These are phyloP conservation scores for Apium graveolens DNA, from an alignment of 129 eudicot genomes.

Conservation along the genomic window DNA sequence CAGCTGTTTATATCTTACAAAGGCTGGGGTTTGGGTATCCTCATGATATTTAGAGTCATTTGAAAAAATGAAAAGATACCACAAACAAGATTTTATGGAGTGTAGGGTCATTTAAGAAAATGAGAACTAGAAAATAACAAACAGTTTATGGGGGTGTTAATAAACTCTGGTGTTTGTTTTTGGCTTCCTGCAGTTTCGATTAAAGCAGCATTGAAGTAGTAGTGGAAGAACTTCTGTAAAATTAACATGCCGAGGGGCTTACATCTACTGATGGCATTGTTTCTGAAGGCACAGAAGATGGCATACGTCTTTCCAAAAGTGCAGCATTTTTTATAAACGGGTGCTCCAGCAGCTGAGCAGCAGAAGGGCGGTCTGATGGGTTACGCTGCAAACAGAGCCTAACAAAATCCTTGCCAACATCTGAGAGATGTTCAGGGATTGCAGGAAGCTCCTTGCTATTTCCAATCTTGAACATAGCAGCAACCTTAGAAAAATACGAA, in stretches of 20 bases:
- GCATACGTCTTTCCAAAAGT: slow-evolving; percentile 31
- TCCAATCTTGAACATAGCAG: slow-evolving; percentile 80
- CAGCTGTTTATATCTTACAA: background rate
- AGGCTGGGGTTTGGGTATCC: background rate
- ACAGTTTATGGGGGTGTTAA: background rate
- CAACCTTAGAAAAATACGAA: slow-evolving; percentile 40
- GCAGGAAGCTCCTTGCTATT: slow-evolving; percentile 77
- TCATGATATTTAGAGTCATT: background rate
- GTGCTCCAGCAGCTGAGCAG: slow-evolving; percentile 61
- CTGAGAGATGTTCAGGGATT: slow-evolving; percentile 63
- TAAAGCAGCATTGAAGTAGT: background rate
- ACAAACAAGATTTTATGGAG: background rate
- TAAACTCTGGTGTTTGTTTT: background rate
- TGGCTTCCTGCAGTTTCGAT: too few species aligned
- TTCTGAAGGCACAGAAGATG: slow-evolving; percentile 24
- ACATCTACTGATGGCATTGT: slow-evolving; percentile 18
- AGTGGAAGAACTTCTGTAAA: background rate
- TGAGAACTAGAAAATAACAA: background rate
- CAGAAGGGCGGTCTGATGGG: slow-evolving; percentile 59
- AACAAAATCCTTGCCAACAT: slow-evolving; percentile 73
- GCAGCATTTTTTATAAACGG: slow-evolving; percentile 52
- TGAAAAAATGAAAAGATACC: background rate
- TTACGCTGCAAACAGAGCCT: slow-evolving; percentile 58
- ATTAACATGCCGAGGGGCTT: slow-evolving; percentile 29
- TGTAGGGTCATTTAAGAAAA: background rate